Percentiles rank a stretch among this genome's conserved stretches.
Evolutionary conservation across 148 eudicot species (phyloP).

Genomic region (Heliosperma pusillum): DNA sequence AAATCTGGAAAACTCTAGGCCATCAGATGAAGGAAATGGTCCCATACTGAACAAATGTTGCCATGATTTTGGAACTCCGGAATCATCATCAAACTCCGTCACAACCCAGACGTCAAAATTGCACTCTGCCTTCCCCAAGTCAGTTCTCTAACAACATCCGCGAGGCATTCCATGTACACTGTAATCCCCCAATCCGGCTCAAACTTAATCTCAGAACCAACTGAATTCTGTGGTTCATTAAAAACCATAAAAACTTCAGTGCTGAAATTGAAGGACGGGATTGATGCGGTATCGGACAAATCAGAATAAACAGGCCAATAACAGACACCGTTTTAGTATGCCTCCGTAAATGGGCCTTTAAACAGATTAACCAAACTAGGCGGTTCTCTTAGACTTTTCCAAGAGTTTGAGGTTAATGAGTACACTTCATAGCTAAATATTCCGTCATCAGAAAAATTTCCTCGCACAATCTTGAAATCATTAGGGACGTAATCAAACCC

Average conservation of each 20-base stretch:
- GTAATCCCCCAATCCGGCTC: neutral
- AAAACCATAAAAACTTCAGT: slow-evolving; percentile 7
- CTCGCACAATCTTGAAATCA: slow-evolving; percentile 21
- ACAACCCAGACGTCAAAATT: slow-evolving; percentile 16
- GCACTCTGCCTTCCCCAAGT: neutral
- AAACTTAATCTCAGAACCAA: neutral
- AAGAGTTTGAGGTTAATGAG: slow-evolving; percentile 18
- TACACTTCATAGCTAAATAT: neutral
- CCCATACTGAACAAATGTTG: slow-evolving; percentile 5
- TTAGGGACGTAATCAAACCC: neutral
- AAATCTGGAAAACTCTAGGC: neutral
- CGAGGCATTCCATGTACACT: neutral
- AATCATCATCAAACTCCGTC: slow-evolving; percentile 5
- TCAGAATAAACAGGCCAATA: neutral
- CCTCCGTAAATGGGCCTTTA: neutral
- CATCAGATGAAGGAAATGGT: slow-evolving; percentile 2
- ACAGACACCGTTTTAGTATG: slow-evolving; percentile 9
- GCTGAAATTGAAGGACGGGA: slow-evolving; percentile 10
- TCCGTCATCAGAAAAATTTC: neutral
- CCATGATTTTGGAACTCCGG: slow-evolving; percentile 12
- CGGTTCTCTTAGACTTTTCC: slow-evolving; percentile 8
- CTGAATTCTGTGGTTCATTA: slow-evolving; percentile 9
- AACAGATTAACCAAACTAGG: neutral
- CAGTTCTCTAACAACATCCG: neutral
- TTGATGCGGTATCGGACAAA: neutral